Conservation (phyloP, 352 stramenopile genomes). For the Peronosclerospora sorghi region DNA sequence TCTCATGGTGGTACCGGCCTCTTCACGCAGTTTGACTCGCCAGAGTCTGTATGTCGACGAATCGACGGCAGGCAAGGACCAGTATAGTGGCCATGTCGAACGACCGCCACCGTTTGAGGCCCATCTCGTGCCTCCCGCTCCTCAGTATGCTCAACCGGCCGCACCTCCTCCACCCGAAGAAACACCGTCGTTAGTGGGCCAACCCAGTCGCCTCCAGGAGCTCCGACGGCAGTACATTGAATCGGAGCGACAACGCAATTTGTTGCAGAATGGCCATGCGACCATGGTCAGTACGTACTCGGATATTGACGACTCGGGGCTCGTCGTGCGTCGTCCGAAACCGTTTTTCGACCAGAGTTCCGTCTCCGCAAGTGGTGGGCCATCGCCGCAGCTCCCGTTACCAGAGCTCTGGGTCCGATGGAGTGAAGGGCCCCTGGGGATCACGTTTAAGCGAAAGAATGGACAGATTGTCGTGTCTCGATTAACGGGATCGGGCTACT, state of each 20-base stretch:
- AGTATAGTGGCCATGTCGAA: constrained; percentile 13
- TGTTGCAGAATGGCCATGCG: constrained; percentile 14
- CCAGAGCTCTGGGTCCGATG: constrained; percentile 66
- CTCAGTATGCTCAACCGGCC: constrained; percentile 8
- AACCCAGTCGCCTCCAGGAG: constrained; percentile 33
- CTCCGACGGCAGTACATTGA: constrained; percentile 65
- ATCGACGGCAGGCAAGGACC: constrained; percentile 4
- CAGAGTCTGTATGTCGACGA: constrained; percentile 20
- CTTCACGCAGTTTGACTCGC: constrained; percentile 13
- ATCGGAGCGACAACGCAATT: constrained; percentile 45
- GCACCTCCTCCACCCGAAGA: constrained; percentile 7
- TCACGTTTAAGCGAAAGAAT: constrained; percentile 74
- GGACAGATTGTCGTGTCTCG: constrained; percentile 67
- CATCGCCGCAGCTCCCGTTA: constrained; percentile 19
- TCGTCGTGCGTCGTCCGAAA: constrained; percentile 31
- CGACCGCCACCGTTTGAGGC: constrained; percentile 23
- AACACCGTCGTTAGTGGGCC: constrained; percentile 9
- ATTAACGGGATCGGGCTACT: constrained; percentile 60
- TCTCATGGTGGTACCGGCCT: constrained; percentile 4
- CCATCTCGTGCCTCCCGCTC: constrained; percentile 8
- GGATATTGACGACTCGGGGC: constrained; percentile 52
- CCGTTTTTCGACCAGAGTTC: constrained; percentile 1
- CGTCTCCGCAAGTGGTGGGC: not conserved
- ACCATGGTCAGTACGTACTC: constrained; percentile 53
- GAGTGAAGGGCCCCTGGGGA: constrained; percentile 57